A percentile compares a stretch with the other conserved stretches of the same genome.
Evolutionary conservation across 2,329 filamentous ascomycete genomes (phyloP).

Genomic region (Onygenales sp.): DNA sequence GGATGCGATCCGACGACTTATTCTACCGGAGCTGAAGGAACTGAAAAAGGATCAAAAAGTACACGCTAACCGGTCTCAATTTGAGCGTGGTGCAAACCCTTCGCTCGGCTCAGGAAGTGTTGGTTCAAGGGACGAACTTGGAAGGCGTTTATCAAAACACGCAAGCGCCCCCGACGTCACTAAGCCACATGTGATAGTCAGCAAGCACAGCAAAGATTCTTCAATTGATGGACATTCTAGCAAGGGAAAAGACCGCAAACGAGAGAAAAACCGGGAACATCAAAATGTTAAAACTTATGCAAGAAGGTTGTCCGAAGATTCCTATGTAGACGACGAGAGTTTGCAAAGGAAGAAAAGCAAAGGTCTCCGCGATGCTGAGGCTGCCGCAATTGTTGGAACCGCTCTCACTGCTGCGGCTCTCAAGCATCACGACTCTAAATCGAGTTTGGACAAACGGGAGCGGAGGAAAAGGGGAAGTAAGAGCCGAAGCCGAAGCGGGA

Average conservation of each 20-base stretch:
- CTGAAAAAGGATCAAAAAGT: constrained; percentile 84
- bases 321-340: constrained; percentile 42
- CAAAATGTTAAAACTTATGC: constrained; percentile 37
- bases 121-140: constrained; percentile 44
- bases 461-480: constrained; percentile 37
- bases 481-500: constrained; percentile 42
- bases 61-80: constrained; percentile 60
- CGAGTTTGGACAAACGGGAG: constrained; percentile 40
- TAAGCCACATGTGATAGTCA: constrained; percentile 53
- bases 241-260: constrained; percentile 43
- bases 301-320: constrained; percentile 38
- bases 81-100: constrained; percentile 54
- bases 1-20: constrained; percentile 80
- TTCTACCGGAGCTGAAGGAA: constrained; percentile 82
- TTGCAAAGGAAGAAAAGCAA: constrained; percentile 46
- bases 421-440: constrained; percentile 55
- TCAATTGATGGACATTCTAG: constrained; percentile 34
- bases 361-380: constrained; percentile 45
- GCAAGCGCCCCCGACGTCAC: constrained; percentile 52
- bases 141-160: constrained; percentile 45
- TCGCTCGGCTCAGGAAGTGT: constrained; percentile 51
- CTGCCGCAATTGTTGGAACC: constrained; percentile 46
- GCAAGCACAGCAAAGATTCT: constrained; percentile 49
- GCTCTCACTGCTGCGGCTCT: constrained; percentile 54
- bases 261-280: constrained; percentile 42